Evolutionary conservation across 2,329 filamentous ascomycete genomes (phyloP).

Genomic region (Cladosporium sp.): DNA sequence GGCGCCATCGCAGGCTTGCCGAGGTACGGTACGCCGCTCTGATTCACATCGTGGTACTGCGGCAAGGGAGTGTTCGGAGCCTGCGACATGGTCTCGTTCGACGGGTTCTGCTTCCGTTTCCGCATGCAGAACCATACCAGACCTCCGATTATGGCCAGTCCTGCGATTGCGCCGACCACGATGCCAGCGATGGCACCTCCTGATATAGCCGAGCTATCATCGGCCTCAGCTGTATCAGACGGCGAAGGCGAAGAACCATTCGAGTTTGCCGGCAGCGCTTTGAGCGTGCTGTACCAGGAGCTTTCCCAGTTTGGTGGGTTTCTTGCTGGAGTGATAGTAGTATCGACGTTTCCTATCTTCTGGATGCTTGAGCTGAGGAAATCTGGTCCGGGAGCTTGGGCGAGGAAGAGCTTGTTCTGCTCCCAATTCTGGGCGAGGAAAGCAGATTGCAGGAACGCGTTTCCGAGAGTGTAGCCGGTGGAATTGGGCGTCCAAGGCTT

Average conservation of each 20-base stretch:
- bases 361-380: constrained; percentile 4
- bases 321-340: constrained; percentile 10
- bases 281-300: constrained; percentile 21
- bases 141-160: constrained; percentile 20
- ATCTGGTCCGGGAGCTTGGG: constrained; percentile 9
- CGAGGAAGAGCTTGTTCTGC: constrained; percentile 5
- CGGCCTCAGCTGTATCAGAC: constrained; percentile 24
- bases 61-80: neutral
- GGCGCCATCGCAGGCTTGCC: constrained; percentile 7
- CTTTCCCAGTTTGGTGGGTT: constrained; percentile 23
- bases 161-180: constrained; percentile 36
- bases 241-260: neutral
- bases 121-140: constrained; percentile 21
- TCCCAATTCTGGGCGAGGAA: constrained; percentile 48
- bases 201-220: constrained; percentile 24
- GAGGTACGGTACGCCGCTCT: constrained; percentile 5
- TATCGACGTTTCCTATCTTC: constrained; percentile 14
- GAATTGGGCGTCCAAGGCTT: constrained; percentile 30
- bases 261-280: constrained; percentile 9
- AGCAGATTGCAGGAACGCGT: constrained; percentile 50
- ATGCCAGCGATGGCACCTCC: constrained; percentile 41
- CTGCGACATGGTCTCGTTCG: neutral
- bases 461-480: constrained; percentile 40
- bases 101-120: constrained; percentile 9
- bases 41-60: neutral